Evolutionary conservation across 2,329 filamentous ascomycete genomes (phyloP).

Genomic region (Nothopassalora personata): DNA sequence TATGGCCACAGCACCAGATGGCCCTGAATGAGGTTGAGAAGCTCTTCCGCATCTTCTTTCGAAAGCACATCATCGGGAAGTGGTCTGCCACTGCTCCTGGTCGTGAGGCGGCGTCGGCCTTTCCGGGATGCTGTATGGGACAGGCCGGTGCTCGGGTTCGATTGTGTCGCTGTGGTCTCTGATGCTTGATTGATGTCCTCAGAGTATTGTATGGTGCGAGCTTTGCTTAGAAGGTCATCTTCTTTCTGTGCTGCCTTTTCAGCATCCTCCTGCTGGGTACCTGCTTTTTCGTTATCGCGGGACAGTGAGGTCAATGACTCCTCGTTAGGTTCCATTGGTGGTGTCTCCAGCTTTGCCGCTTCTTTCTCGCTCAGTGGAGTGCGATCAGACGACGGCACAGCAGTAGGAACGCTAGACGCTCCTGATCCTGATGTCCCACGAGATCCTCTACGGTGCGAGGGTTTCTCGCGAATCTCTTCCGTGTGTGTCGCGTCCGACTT

Average conservation of each 20-base stretch:
- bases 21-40: slow-evolving; percentile 78
- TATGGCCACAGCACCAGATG: slow-evolving; percentile 90
- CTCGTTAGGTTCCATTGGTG: not conserved
- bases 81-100: slow-evolving; percentile 61
- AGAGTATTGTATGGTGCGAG: slow-evolving; percentile 32
- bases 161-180: slow-evolving; percentile 29
- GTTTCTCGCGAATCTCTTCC: slow-evolving; percentile 26
- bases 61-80: slow-evolving; percentile 69
- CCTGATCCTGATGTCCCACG: slow-evolving; percentile 23
- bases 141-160: slow-evolving; percentile 9
- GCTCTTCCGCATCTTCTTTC: slow-evolving; percentile 70
- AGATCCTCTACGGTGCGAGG: slow-evolving; percentile 4
- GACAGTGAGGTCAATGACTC: not conserved
- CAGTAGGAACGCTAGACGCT: slow-evolving; percentile 25
- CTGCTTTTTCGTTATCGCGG: slow-evolving; percentile 9
- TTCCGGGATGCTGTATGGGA: slow-evolving; percentile 44
- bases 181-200: slow-evolving; percentile 24
- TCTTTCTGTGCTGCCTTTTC: slow-evolving; percentile 31
- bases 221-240: slow-evolving; percentile 28
- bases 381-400: slow-evolving; percentile 25
- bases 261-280: slow-evolving; percentile 17
- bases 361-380: slow-evolving; percentile 27
- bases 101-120: slow-evolving; percentile 63
- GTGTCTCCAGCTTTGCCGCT: slow-evolving; percentile 2
- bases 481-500: slow-evolving; percentile 17